Conservation (phyloP, 805 yeast genomes). For the Pichia paraexigua region DNA sequence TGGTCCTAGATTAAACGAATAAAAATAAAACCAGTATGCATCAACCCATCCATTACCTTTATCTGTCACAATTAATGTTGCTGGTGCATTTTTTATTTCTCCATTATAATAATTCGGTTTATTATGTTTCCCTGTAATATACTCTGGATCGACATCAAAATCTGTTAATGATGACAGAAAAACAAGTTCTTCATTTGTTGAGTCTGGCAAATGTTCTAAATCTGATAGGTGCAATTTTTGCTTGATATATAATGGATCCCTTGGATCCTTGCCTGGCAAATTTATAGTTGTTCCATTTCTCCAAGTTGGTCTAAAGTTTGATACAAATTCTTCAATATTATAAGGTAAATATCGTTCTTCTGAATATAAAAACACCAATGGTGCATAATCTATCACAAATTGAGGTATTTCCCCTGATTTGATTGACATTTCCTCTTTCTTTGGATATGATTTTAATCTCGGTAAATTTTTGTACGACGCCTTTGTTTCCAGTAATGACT, state of each 20-base stretch:
- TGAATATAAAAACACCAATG: slow-evolving; percentile 76
- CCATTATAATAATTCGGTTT: slow-evolving; percentile 69
- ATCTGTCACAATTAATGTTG: slow-evolving; percentile 74
- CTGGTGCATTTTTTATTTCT: slow-evolving; percentile 66
- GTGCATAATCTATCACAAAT: slow-evolving; percentile 59
- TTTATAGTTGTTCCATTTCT: slow-evolving; percentile 38
- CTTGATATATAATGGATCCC: slow-evolving; percentile 9
- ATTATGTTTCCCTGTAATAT: slow-evolving; percentile 71
- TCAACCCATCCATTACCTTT: slow-evolving; percentile 94
- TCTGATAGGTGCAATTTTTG: slow-evolving; percentile 23
- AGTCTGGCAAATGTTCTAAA: slow-evolving; percentile 29
- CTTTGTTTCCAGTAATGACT: background rate
- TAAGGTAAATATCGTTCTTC: slow-evolving; percentile 86
- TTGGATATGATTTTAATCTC: slow-evolving; percentile 30
- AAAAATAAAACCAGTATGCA: slow-evolving; percentile 93
- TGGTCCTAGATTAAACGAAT: slow-evolving; percentile 91
- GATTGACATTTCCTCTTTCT: slow-evolving; percentile 30
- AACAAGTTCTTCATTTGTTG: slow-evolving; percentile 27
- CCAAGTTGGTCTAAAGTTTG: slow-evolving; percentile 52
- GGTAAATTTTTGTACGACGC: slow-evolving; percentile 26
- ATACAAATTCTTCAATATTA: slow-evolving; percentile 62
- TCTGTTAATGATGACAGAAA: slow-evolving; percentile 64
- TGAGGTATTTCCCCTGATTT: slow-evolving; percentile 51
- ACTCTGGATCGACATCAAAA: slow-evolving; percentile 65
- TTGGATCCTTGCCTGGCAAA: slow-evolving; percentile 15